A percentile compares a stretch with the other conserved stretches of the same genome.
Evolutionary conservation across 2,329 filamentous ascomycete genomes (phyloP).

Genomic region (Reticulascus tulasneorum): DNA sequence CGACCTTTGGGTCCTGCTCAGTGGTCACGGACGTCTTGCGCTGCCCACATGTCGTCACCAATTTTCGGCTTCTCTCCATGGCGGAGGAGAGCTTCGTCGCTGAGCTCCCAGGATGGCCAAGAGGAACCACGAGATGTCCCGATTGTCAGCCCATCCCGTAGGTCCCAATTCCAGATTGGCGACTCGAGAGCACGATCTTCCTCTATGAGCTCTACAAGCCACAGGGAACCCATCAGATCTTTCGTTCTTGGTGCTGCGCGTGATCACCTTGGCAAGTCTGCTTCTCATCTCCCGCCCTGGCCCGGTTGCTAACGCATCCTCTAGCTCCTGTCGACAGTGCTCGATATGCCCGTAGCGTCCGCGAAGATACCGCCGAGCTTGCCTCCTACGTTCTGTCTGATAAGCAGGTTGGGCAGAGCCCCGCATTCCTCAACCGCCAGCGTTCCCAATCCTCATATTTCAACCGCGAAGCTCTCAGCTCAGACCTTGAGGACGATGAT

Average conservation of each 20-base stretch:
- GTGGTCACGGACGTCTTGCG: too few relatives aligned
- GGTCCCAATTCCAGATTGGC: slow-evolving; percentile 15
- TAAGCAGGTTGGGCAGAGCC: slow-evolving; percentile 40
- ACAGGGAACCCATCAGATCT: slow-evolving; percentile 66
- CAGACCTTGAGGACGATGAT: slow-evolving; percentile 22
- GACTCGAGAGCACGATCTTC: slow-evolving; percentile 34
- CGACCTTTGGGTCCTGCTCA: too few relatives aligned
- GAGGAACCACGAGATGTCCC: slow-evolving; percentile 20
- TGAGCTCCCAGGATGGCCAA: slow-evolving; percentile 13
- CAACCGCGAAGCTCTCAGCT: slow-evolving; percentile 18
- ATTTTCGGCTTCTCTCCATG: slow-evolving; percentile 44
- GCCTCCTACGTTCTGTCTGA: slow-evolving; percentile 77
- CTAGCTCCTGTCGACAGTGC: slow-evolving; percentile 58
- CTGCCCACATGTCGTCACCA: slow-evolving; percentile 48
- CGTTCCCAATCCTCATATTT: slow-evolving; percentile 29
- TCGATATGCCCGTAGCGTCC: slow-evolving; percentile 73
- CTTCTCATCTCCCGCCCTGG: too few relatives aligned
- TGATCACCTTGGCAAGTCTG: slow-evolving; percentile 50
- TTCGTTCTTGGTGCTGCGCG: slow-evolving; percentile 66
- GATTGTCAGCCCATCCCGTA: slow-evolving; percentile 15
- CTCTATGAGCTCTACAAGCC: slow-evolving; percentile 30
- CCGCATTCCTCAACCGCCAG: slow-evolving; percentile 40
- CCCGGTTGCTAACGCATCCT: not conserved
- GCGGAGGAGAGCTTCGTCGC: slow-evolving; percentile 31
- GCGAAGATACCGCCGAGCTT: slow-evolving; percentile 82